Base-by-base conservation (phyloP, 208 protist genomes). In the Leishmania arabica region DNA sequence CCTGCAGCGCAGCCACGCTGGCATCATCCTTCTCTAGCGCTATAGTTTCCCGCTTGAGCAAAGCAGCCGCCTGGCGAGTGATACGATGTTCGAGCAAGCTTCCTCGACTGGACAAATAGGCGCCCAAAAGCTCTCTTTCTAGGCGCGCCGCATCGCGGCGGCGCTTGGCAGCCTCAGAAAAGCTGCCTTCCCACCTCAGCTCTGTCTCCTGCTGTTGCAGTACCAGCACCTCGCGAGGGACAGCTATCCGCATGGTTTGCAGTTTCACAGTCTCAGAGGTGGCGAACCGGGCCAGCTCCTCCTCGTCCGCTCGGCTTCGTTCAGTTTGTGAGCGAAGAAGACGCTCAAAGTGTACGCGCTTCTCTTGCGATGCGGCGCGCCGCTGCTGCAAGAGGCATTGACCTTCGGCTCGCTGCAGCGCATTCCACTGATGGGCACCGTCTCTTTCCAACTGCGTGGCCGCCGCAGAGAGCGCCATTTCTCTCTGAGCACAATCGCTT, bases 401-500 rank as follows among this genome's bases (percentile, higher is more conserved):
- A 8, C 60, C 60, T 71, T 87, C 88, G 3, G 91, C 88, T 27
- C 88, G 81, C 31, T 86, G 77, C 84, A 95, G 90, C 5, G 86
- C 69, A 66, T 88, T 87, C 85, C 86, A 90, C 78, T 95, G 84
- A 21, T 82, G 65, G n/a, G 88, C 86, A 58, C 90, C 90, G n/a
- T 89, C 89, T 62, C 86, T 84, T 13, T 88, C 75, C 54, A 95
- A 75, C n/a, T 82, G 74, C 65, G 77, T 75, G n/a, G 75, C 69
- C 24, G 84, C 81, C 24, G 34, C 56, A 31, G 73, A n/a, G 11
- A 79, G 34, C 3, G 80, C 49, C 13, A 74, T 77, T 70, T 84
- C 45, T 9, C 83, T 70, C 42, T 24, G 68, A 24, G 75, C 81
- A 3, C 70, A 51, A 34, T 81, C 85, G 6, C 34, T 60, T 49